Conservation (phyloP, 345 rosid genomes). For the Corymbia maculata region DNA sequence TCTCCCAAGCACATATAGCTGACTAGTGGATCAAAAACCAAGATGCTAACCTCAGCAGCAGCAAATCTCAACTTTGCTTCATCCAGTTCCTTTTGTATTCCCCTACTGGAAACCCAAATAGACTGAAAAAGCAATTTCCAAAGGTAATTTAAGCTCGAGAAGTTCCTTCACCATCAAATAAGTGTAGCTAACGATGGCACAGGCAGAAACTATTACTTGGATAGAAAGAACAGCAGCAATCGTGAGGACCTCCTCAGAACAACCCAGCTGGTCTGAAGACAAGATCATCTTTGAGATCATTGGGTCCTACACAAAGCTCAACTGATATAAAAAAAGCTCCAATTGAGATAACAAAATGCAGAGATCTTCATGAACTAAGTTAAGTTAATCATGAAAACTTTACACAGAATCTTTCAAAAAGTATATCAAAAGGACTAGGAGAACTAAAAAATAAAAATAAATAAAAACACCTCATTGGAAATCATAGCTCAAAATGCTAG, state of each 20-base stretch:
- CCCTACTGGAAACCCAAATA: constrained; percentile 77
- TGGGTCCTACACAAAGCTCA: constrained; percentile 53
- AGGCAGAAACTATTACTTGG: constrained; percentile 37
- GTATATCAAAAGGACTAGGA: background rate
- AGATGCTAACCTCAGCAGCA: constrained; percentile 73
- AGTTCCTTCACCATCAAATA: background rate
- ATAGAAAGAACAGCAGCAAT: constrained; percentile 83
- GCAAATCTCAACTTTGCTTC: constrained; percentile 95
- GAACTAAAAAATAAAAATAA: background rate
- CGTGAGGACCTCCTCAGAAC: constrained; percentile 82
- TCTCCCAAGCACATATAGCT: background rate
- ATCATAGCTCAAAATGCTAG: background rate
- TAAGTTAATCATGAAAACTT: background rate
- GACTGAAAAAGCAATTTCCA: constrained; percentile 31
- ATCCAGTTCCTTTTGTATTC: constrained; percentile 75
- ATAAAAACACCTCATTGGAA: background rate
- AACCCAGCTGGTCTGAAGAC: constrained; percentile 82
- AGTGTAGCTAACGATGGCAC: background rate
- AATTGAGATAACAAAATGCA: background rate
- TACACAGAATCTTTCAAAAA: background rate
- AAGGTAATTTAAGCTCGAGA: background rate
- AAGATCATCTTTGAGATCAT: constrained; percentile 92
- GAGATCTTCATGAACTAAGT: background rate
- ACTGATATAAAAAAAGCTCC: background rate
- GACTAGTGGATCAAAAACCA: background rate